A percentile compares a stretch with the other conserved stretches of the same genome.
phyloP scores from a whole-genome alignment of 2,329 filamentous ascomycete genomes.

The Phaeosphaeria sp. region DNA sequence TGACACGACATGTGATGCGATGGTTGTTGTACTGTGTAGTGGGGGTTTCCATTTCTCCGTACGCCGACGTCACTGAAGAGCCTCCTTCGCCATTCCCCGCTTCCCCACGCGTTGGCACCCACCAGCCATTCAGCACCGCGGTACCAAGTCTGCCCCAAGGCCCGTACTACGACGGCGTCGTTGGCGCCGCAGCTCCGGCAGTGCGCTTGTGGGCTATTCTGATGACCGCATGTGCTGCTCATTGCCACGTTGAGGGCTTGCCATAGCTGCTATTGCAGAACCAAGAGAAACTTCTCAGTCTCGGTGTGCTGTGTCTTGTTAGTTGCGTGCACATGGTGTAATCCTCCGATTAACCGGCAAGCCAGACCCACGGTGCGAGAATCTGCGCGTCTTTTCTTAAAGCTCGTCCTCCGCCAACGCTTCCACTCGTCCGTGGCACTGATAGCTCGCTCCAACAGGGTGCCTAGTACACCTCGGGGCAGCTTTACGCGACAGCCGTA shows the following conservation, averaged over 20 bases:
- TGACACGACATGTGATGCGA: not conserved
- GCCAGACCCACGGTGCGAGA: slow-evolving; percentile 18
- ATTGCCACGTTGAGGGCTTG: not conserved
- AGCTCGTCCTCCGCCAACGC: slow-evolving; percentile 33
- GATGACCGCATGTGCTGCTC: slow-evolving; percentile 22
- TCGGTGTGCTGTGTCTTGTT: not conserved
- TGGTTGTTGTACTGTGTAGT: not conserved
- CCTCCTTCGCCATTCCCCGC: slow-evolving; percentile 11
- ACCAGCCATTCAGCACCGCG: slow-evolving; percentile 12
- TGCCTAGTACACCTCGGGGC: slow-evolving; percentile 40
- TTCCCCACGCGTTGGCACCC: slow-evolving; percentile 26
- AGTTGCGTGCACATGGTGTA: slow-evolving; percentile 12
- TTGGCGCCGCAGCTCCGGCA: slow-evolving; percentile 7
- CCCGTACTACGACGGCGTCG: slow-evolving; percentile 13
- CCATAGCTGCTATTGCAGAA: not conserved
- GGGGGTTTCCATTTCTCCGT: slow-evolving; percentile 25
- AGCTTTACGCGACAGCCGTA: slow-evolving; percentile 28
- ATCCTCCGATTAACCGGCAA: slow-evolving; percentile 39
- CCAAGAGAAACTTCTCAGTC: slow-evolving; percentile 4
- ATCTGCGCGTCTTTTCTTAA: slow-evolving; percentile 29
- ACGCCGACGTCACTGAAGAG: slow-evolving; percentile 23
- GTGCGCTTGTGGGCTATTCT: slow-evolving; percentile 13
- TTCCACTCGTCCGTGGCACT: slow-evolving; percentile 49
- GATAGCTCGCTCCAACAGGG: slow-evolving; percentile 33
- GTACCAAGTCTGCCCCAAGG: slow-evolving; percentile 8